A percentile compares a stretch with the other conserved stretches of the same genome.
Evolutionary conservation across 2,329 filamentous ascomycete species (phyloP).

Genomic region (Aurifilum marmelostoma): DNA sequence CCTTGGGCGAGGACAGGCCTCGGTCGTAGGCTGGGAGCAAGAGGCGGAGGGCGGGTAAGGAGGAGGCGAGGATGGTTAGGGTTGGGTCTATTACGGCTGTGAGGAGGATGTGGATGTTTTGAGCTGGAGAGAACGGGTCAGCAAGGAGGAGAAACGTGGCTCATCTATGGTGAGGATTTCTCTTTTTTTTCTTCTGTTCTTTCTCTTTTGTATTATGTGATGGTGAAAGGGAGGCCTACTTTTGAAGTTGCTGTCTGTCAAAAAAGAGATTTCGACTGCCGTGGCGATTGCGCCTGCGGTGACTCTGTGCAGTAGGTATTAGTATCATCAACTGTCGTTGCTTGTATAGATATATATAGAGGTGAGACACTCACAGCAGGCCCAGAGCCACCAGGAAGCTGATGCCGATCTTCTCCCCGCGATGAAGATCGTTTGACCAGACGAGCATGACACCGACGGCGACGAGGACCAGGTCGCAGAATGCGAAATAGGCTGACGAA

Average conservation of each 20-base stretch:
- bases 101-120: slow-evolving; percentile 19
- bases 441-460: slow-evolving; percentile 15
- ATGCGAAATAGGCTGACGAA: slow-evolving; percentile 11
- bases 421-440: slow-evolving; percentile 13
- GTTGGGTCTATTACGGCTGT: slow-evolving; percentile 16
- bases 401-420: slow-evolving; percentile 20
- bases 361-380: slow-evolving; percentile 5
- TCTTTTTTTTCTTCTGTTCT: too few species aligned
- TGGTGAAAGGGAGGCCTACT: neutral
- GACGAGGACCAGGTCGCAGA: slow-evolving; percentile 16
- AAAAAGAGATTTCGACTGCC: slow-evolving; percentile 9
- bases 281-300: slow-evolving; percentile 13
- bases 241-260: slow-evolving; percentile 21
- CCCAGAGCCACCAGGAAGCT: slow-evolving; percentile 11
- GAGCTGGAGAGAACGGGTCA: neutral
- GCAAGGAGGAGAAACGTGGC: neutral
- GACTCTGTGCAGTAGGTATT: neutral
- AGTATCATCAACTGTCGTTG: neutral
- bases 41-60: slow-evolving; percentile 20
- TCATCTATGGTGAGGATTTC: neutral
- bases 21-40: slow-evolving; percentile 1
- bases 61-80: slow-evolving; percentile 15
- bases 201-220: neutral
- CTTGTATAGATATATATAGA: neutral
- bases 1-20: slow-evolving; percentile 12